Evolutionary conservation across 2,329 filamentous ascomycete genomes (phyloP), one percentile per base, ranked within the genome.

Genomic region (Cytospora piceicola): DNA sequence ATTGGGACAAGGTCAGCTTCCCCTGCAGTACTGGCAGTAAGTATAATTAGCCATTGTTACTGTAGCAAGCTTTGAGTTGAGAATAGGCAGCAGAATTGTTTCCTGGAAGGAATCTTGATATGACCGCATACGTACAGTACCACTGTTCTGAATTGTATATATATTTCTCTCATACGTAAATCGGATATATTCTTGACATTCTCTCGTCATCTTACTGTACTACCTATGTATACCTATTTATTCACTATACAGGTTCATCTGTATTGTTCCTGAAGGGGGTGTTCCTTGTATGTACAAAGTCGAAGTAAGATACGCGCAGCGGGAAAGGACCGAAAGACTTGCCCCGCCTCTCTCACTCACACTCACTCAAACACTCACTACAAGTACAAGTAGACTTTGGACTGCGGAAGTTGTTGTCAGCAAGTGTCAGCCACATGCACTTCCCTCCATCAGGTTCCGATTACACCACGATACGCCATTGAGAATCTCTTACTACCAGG

Each of bases 71-170:
- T 57, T 22, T 27, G 29, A 52, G 53, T 53, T 6, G 30, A 15
- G 34, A 63, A 20, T 51, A 63, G 61, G 61, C 61, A 63, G 61
- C 61, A 63, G 61, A 63, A 63, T 63, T 57, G 53, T 51, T 63
- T 63, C 54, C 42, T 57, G 53, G 61, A 57, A 57, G 61, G 61
- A 63, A 55, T 55, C 39, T 30, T 27, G 53, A 39, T 27, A 39
- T 29, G 29, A 29, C n/a, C 53, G 61, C 39, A 46, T 52, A 29
- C 27, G 24, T 3, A 22, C n/a, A 46, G 15, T 11, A 14, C 34
- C 34, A 14, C 34, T 15, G 2, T 34, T 34, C 9, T 32, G 30
- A 32, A 5, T n/a, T n/a, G n/a, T 34, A 12, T 6, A 1, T 15
- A 39, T 42, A 20, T 42, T 20, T 42, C 20, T n/a, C 20, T 42